Base-by-base conservation (phyloP, 2,329 filamentous ascomycete genomes). In the Malbranchea cinnamomea region DNA sequence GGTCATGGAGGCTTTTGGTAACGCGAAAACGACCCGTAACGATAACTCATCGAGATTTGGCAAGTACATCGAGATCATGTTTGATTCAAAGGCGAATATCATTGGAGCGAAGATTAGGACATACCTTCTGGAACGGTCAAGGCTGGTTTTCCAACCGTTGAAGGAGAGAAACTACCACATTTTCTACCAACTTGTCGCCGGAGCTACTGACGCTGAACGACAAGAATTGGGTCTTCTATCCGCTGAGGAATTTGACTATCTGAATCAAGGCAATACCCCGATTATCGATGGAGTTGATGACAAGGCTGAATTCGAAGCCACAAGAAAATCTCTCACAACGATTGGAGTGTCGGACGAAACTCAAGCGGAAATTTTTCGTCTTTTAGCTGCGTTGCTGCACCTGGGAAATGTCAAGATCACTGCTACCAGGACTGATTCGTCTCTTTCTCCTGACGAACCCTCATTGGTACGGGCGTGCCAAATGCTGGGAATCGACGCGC, bases 51-150 rank as follows among this genome's bases (percentile, higher is more conserved):
- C 89, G 23, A 74, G 89, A 49, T 98, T 98, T 58, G 89, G 89
- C 55, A 98, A 98, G 67, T 98, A 98, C 57, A 95, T 98, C 46
- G 89, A 98, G 62, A 98, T 98, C 53, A 87, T 95, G 83, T 98
- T 98, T 56, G 85, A 95, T 60, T 73, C 82, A 39, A 72, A 78
- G 48, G 93, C 83, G 38, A 89, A 91, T 53, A 98, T 98, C 47
- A 94, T 95, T 49, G 89, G 89, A 43, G 89, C 89, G 33, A 91
- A 91, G 63, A 98, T 98, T 50, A 72, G 89, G 45, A 94, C 85
- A 33, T 98, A 98, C 50, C 66, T 98, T 42, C 66, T 98, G 25
- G 89, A 98, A 56, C 80, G 89, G 37, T 95, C 89, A 38, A 78
- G 89, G 60, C 65, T 98, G 46, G 89, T 95, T 11, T 98, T 95